A percentile compares a stretch with the other conserved stretches of the same genome.
Evolutionary conservation across 768 basidiomycete genomes (phyloP).

Genomic region (Mycena vulgaris): DNA sequence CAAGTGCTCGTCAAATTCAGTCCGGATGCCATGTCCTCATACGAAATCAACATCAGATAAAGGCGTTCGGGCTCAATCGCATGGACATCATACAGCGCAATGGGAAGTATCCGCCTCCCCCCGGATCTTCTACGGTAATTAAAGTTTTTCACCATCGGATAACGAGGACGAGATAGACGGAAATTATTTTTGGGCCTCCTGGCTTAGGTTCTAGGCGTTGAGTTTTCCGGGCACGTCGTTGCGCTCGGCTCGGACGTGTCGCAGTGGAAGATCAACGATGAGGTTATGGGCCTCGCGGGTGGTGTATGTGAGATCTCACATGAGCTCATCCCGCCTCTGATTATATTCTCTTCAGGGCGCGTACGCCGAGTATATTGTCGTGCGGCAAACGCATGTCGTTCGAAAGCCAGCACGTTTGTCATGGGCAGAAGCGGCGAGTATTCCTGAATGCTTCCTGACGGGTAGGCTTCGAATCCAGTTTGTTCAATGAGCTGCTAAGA

Average conservation of each 20-base stretch:
- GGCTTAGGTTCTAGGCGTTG: constrained; percentile 92
- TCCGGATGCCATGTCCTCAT: constrained; percentile 9
- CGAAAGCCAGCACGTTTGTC: constrained; percentile 82
- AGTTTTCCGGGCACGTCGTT: constrained; percentile 82
- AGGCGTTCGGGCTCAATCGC: constrained; percentile 90
- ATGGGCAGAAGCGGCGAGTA: constrained; percentile 89
- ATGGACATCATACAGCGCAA: constrained; percentile 86
- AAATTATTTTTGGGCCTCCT: too few relatives aligned
- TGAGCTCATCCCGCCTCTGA: constrained; percentile 24
- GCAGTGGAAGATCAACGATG: constrained; percentile 74
- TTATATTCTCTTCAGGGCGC: constrained; percentile 72
- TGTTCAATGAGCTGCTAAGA: neutral
- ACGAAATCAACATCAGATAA: constrained; percentile 61
- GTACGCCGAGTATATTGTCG: constrained; percentile 89
- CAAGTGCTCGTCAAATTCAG: constrained; percentile 43
- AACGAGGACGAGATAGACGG: too few relatives aligned
- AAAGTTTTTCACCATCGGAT: too few relatives aligned
- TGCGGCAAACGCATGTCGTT: constrained; percentile 76
- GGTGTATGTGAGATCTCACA: constrained; percentile 76
- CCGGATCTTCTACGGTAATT: constrained; percentile 78
- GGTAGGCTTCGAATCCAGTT: constrained; percentile 59
- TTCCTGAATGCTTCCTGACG: constrained; percentile 92
- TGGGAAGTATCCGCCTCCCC: constrained; percentile 83
- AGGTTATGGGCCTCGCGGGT: constrained; percentile 84
- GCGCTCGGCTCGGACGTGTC: constrained; percentile 66